Evolutionary conservation across 768 basidiomycete genomes (phyloP).

Genomic region (Boletus coccyginus): DNA sequence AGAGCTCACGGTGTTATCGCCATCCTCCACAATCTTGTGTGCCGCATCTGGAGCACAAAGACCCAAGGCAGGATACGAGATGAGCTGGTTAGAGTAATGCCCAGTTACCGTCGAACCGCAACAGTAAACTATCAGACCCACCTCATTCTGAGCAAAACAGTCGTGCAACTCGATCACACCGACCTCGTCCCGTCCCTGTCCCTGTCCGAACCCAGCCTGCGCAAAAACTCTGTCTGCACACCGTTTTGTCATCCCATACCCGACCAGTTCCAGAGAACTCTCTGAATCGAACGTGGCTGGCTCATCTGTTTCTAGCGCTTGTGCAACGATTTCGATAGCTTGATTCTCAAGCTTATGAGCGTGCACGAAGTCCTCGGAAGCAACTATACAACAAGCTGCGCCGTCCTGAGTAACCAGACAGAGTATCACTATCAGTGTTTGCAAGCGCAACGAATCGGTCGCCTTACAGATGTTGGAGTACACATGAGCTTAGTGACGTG

Average conservation of each 20-base stretch:
- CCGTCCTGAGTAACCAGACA: constrained; percentile 47
- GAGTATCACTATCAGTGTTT: neutral
- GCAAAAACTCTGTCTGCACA: constrained; percentile 66
- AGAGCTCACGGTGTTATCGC: constrained; percentile 68
- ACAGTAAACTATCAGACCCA: constrained; percentile 22
- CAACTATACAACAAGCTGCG: constrained; percentile 72
- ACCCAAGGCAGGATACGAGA: constrained; percentile 76
- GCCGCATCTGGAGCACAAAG: constrained; percentile 63
- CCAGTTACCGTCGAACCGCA: neutral
- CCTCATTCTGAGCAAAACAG: constrained; percentile 81
- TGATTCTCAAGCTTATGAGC: constrained; percentile 73
- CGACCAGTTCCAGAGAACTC: constrained; percentile 73
- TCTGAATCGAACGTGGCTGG: constrained; percentile 57
- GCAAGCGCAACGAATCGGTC: neutral
- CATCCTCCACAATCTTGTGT: constrained; percentile 65
- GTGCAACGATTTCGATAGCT: constrained; percentile 75
- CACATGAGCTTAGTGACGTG: constrained; percentile 81
- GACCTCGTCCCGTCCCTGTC: constrained; percentile 65
- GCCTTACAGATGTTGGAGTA: constrained; percentile 76
- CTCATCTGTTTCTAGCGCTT: constrained; percentile 62
- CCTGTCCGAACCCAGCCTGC: constrained; percentile 62
- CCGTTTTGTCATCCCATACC: constrained; percentile 68
- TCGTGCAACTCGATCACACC: constrained; percentile 82
- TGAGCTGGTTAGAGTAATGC: constrained; percentile 43
- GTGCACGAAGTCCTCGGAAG: constrained; percentile 75